Percentiles rank a stretch among this genome's conserved stretches.
These are phyloP conservation scores for Ustilago xerochloae DNA, from an alignment of 1,284 basidiomycete species.

Conservation along the genomic window DNA sequence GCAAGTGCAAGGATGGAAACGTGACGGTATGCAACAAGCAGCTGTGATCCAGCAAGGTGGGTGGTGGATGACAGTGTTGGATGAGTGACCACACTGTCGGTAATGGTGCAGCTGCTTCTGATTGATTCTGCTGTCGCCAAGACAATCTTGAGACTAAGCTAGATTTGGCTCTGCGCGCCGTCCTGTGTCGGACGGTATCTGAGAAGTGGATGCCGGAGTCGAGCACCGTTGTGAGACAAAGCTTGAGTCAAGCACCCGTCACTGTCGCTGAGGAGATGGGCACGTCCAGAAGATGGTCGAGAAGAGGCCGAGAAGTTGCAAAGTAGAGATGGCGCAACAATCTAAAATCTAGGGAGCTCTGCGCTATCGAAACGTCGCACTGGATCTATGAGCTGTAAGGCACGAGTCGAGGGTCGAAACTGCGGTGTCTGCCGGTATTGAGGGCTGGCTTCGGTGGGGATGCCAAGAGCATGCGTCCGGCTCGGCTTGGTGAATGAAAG, in stretches of 20 bases:
- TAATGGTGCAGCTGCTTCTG: neutral
- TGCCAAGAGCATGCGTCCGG: too few relatives aligned
- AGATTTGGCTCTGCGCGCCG: slow-evolving; percentile 3
- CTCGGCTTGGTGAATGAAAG: neutral
- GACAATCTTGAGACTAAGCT: slow-evolving; percentile 31
- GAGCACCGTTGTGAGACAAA: neutral
- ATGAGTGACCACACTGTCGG: neutral
- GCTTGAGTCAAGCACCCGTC: too few relatives aligned
- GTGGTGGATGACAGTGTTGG: too few relatives aligned
- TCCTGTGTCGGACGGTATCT: neutral
- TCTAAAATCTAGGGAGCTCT: neutral
- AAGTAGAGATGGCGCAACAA: neutral
- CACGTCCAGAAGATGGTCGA: neutral
- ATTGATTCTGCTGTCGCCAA: neutral
- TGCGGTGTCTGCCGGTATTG: neutral
- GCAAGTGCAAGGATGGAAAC: too few relatives aligned
- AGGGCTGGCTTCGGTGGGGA: too few relatives aligned
- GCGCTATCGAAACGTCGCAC: neutral
- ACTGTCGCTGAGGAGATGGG: too few relatives aligned
- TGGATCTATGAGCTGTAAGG: neutral
- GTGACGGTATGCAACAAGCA: too few relatives aligned
- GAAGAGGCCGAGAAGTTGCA: neutral
- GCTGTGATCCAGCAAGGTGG: too few relatives aligned
- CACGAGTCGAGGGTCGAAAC: neutral
- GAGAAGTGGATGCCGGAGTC: too few relatives aligned